Evolutionary conservation across 1,284 basidiomycete genomes (phyloP).

Genomic region (Austropuccinia psidii): DNA sequence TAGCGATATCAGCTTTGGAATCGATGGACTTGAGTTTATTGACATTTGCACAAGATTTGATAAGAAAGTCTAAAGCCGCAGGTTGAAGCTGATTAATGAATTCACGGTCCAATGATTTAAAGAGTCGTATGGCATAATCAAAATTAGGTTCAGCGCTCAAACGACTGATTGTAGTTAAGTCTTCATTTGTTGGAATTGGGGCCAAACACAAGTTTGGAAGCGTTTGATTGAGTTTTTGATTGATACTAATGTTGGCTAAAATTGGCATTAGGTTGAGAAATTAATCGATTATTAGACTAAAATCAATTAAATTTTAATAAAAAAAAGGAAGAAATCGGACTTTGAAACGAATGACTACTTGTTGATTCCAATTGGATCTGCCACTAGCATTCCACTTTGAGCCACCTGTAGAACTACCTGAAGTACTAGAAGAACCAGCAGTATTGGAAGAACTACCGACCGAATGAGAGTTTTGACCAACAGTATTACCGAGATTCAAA

Average conservation of each 20-base stretch:
- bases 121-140: constrained; percentile 4
- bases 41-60: constrained; percentile 6
- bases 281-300: background rate
- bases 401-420: constrained; percentile 20
- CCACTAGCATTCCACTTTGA: constrained; percentile 34
- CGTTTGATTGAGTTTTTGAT: constrained; percentile 31
- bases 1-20: background rate
- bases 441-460: background rate
- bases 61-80: constrained; percentile 11
- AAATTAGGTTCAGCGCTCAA: constrained; percentile 27
- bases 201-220: constrained; percentile 23
- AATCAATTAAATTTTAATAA: background rate
- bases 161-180: background rate
- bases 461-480: constrained; percentile 18
- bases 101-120: constrained; percentile 8
- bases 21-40: background rate
- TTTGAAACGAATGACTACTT: constrained; percentile 9
- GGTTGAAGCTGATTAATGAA: constrained; percentile 24
- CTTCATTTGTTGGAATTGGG: constrained; percentile 13
- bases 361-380: constrained; percentile 34
- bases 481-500: constrained; percentile 22
- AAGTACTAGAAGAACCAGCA: constrained; percentile 11
- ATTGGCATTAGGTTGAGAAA: too few species aligned
- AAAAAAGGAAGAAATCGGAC: background rate
- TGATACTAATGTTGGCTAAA: constrained; percentile 10